Base-by-base conservation (phyloP, 139 green algal species). In the Volvox africanus region DNA sequence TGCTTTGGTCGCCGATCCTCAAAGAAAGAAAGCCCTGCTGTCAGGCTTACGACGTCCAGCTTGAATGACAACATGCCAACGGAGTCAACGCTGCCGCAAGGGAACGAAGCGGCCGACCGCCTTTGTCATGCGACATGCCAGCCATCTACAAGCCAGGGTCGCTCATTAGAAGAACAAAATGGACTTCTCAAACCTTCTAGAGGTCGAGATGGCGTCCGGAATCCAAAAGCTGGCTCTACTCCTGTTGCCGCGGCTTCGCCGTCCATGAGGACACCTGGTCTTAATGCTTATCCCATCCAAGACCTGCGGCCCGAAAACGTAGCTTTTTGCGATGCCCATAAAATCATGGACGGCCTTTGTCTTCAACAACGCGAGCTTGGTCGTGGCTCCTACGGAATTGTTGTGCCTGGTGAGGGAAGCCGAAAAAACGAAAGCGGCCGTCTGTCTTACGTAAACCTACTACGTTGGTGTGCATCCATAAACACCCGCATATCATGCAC, bases 301-400 rank as follows among this genome's bases (percentile, higher is more conserved):
- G 30, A 76, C 30, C 32, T 88, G 62, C 55, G n/a, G 16, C 16
- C 83, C 12, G 35, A n/a, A 5, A 82, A 89, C 18, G 69, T 89
- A 0, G 11, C 19, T 26, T 0, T 50, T 21, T 89, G 85, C 28
- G 69, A 82, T 32, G 37, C 85, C 17, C 28, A 19, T 9, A 37
- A 61, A 2, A 82, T 89, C 5, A 69, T 62, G 69, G 36, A 80
- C 13, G 85, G 69, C 18, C 44, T 89, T 20, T 30, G 73, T 24
- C 85, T 89, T 5, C 32, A 32, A 26, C 28, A 30, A 26, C 28
- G n/a, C 3, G 17, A 75, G 28, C 85, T 89, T 19, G 85, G 85
- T 2, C 44, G 85, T 0, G 85, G 85, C 0, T 82, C 85, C 14
- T 89, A 61, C 28, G 85, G 85, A 5, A 37, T 89, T 18, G 83